phyloP scores from a whole-genome alignment of 306 rosid species.

The Vicia faba region DNA sequence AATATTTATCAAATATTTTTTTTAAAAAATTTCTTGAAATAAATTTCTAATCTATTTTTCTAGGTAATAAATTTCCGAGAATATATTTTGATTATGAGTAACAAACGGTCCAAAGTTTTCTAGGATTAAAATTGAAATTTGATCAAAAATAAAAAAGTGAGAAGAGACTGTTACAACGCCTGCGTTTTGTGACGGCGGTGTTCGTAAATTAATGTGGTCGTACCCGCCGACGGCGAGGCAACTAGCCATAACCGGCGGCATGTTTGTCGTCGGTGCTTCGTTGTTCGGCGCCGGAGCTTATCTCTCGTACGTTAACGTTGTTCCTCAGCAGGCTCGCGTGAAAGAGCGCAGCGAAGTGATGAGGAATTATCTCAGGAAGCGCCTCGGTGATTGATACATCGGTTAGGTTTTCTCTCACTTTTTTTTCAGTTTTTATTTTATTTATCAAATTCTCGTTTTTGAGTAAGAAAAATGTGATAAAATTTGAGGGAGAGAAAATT shows the following conservation, averaged over 20 bases:
- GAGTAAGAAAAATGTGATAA: background rate
- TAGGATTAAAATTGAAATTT: too few species aligned
- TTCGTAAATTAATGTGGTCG: slow-evolving; percentile 25
- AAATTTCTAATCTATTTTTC: too few species aligned
- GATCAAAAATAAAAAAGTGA: too few species aligned
- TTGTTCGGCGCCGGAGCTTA: slow-evolving; percentile 31
- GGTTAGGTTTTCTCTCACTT: background rate
- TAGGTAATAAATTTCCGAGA: too few species aligned
- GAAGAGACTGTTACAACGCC: background rate
- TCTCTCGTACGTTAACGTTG: slow-evolving; percentile 30
- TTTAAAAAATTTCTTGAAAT: too few species aligned
- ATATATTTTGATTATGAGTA: too few species aligned
- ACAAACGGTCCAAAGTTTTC: too few species aligned
- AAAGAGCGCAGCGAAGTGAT: slow-evolving; percentile 38
- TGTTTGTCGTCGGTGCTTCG: slow-evolving; percentile 26
- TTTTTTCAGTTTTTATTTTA: background rate
- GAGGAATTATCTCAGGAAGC: slow-evolving; percentile 33
- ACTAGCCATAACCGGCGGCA: slow-evolving; percentile 25
- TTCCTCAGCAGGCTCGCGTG: slow-evolving; percentile 42
- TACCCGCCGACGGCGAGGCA: slow-evolving; percentile 40
- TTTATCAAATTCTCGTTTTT: too few species aligned
- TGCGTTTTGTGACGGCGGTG: background rate
- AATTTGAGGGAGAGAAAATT: background rate
- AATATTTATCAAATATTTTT: too few species aligned
- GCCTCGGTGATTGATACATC: slow-evolving; percentile 26